Evolutionary conservation across 2,329 filamentous ascomycete genomes (phyloP).

Genomic region (Fusarium luffae): DNA sequence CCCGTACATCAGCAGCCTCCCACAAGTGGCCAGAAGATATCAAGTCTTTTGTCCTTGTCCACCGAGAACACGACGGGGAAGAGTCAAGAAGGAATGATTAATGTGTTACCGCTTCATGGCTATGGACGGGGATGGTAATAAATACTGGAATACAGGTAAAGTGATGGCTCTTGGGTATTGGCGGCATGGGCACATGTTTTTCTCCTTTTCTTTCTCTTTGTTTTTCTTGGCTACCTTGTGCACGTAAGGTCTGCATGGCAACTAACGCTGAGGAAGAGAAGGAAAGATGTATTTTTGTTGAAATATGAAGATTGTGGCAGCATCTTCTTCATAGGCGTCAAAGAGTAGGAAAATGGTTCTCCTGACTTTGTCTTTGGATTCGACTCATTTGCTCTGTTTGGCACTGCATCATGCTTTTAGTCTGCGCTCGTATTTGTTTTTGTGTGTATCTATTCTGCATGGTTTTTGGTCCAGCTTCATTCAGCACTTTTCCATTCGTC

Average conservation of each 20-base stretch:
- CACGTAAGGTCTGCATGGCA: neutral
- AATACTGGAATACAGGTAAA: slow-evolving; percentile 24
- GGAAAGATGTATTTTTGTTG: slow-evolving; percentile 22
- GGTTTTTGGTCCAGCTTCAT: neutral
- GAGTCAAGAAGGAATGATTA: slow-evolving; percentile 38
- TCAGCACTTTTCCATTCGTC: slow-evolving; percentile 11
- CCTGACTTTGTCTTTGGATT: slow-evolving; percentile 13
- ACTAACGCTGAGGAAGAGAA: slow-evolving; percentile 6
- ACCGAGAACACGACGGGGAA: slow-evolving; percentile 7
- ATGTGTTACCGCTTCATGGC: slow-evolving; percentile 34
- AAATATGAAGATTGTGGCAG: slow-evolving; percentile 29
- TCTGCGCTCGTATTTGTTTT: slow-evolving; percentile 1
- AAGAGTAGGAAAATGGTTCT: slow-evolving; percentile 26
- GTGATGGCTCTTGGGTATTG: slow-evolving; percentile 24
- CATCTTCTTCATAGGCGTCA: slow-evolving; percentile 8
- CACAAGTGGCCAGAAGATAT: slow-evolving; percentile 10
- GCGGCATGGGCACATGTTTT: slow-evolving; percentile 9
- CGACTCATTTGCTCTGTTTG: neutral
- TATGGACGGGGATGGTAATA: slow-evolving; percentile 24
- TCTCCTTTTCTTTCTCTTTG: slow-evolving; percentile 25
- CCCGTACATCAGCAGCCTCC: slow-evolving; percentile 20
- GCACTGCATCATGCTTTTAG: slow-evolving; percentile 4
- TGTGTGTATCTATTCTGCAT: neutral
- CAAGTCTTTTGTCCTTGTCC: slow-evolving; percentile 6
- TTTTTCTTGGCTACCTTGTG: slow-evolving; percentile 10